Evolutionary conservation across 495 filamentous ascomycete genomes (phyloP), one percentile per base, ranked within the genome.

Genomic region (Aspergillus homomorphus): DNA sequence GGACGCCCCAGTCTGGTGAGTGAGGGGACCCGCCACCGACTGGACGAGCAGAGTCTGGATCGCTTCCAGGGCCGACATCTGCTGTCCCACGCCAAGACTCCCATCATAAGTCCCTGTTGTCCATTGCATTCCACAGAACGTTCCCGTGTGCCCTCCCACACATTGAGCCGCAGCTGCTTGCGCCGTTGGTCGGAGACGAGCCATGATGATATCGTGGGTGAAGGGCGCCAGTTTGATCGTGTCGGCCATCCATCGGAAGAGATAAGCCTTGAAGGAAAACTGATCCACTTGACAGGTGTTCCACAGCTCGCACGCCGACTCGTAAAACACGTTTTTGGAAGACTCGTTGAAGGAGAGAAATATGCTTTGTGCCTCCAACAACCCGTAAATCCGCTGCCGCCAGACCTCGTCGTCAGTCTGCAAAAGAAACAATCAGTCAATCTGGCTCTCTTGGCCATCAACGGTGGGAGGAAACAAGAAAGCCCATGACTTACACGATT

Each of bases 261-360:
- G 77, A 71, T 90, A 91, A 53, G 88, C 87, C 75, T 92, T 93
- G 84, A 90, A 94, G 56, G 84, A 89, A 51, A 78, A 78, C 74
- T 89, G 87, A 68, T 92, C 88, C 42, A 80, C 79, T 55, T 87
- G 83, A 72, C 88, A 90, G 18, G 65, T 76, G 43, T 69, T 64
- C 46, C 60, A 64, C 0, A 71, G 63, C 59, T 85, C 83, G 67
- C 82, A 85, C 30, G 79, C 71, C n/a, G 48, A 15, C 43, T 55
- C 53, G 44, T 45, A 46, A 20, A 45, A 18, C 10, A 81, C 68
- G 65, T 91, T 87, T 51, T 71, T 81, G 67, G 87, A 85, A 54
- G 86, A 72, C 45, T 75, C 65, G 9, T 71, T 59, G 18, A 75
- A 69, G 44, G 69, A 66, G 7, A 78, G 66, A 64, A 88, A 86